These are phyloP conservation scores for Fraxinus sp. DNA, from an alignment of 305 asterid species.

Conservation along the genomic window DNA sequence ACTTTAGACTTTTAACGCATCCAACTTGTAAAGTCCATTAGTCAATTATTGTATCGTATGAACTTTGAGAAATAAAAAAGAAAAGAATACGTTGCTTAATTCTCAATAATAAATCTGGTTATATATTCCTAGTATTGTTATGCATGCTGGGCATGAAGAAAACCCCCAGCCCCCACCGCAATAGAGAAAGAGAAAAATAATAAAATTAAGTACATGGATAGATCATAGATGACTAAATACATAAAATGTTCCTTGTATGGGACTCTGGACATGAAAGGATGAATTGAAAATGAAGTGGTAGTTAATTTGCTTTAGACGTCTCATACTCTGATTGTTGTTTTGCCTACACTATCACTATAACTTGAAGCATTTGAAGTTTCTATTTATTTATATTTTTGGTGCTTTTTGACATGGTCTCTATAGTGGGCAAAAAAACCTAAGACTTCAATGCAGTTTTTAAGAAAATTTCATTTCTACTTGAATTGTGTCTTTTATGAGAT, in stretches of 20 bases:
- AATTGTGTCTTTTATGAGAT: not conserved
- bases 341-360: not conserved
- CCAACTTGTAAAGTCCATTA: not conserved
- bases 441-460: not conserved
- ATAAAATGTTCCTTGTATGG: not conserved
- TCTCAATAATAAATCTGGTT: not conserved
- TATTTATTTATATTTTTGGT: not conserved
- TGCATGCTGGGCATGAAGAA: not conserved
- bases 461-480: not conserved
- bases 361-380: not conserved
- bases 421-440: not conserved
- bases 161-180: not conserved
- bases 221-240: not conserved
- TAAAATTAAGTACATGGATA: not conserved
- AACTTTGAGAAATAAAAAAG: not conserved
- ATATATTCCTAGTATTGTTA: not conserved
- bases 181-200: not conserved
- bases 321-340: not conserved
- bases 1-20: slow-evolving; percentile 5
- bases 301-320: not conserved
- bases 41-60: not conserved
- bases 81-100: not conserved
- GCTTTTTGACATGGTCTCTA: not conserved
- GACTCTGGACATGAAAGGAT: not conserved
- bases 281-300: not conserved